Base-by-base conservation (phyloP, 2,329 filamentous ascomycete genomes). In the Aspergillus sp. region DNA sequence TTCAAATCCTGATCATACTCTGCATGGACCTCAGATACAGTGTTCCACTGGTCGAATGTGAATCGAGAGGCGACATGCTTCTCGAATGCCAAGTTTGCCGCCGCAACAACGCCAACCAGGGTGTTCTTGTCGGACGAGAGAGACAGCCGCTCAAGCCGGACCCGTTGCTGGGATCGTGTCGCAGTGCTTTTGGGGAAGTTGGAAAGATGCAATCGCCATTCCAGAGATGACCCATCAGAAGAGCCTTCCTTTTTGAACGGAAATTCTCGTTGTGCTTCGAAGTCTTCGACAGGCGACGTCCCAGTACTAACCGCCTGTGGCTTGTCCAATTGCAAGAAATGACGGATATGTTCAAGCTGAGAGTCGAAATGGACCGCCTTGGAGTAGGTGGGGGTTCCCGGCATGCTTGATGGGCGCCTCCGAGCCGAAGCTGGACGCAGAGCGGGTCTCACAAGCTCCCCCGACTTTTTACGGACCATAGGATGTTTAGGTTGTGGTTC, bases 361-460 rank as follows among this genome's bases (percentile, higher is more conserved):
- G 94, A 91, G 77, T 98, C 95, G 73, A 99, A 99, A 77, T 99
- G 95, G n/a, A 99, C 95, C 12, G 91, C 92, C 77, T 99, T 99
- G 67, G 90, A 90, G 73, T 94, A 98, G 9, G 94, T 95, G 0
- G 95, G 95, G 0, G 95, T 99, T 56, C 95, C 95, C 9, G 95
- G 95, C 91, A 98, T 96, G 79, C 94, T 98, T 3, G 91, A 96
- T 0, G 94, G 94, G 59, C 95, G 86, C 65, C 91, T 85, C 65
- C 86, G 85, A n/a, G 79, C 74, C 14, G 90, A 90, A 12, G 91
- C 82, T 45, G 89, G 87, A 54, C 95, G 88, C 54, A 99, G 84
- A 20, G 95, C 95, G 12, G 95, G 95, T 68, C 95, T 89, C 59
- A 99, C 95, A 39, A 99, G 84, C 78, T 99, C 95, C 36, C 95